A percentile compares a stretch with the other conserved stretches of the same genome.
phyloP scores from a whole-genome alignment of 192 early-diverging fungal genomes.

The Coemansia sp. region DNA sequence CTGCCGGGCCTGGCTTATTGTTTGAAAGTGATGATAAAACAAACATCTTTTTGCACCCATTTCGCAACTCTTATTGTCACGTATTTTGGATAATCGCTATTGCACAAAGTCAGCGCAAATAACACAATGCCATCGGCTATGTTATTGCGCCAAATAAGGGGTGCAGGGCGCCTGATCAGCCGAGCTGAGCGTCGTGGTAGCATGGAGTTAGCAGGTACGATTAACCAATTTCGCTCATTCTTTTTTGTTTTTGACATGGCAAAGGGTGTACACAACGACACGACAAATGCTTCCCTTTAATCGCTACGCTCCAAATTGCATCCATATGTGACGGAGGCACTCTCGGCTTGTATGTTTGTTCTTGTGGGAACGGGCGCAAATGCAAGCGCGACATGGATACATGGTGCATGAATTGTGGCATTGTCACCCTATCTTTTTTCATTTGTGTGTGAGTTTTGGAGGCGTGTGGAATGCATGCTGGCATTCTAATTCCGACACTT shows the following conservation, averaged over 20 bases:
- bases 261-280: not conserved
- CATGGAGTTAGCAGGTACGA: not conserved
- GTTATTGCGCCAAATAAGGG: slow-evolving; percentile 8
- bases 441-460: not conserved
- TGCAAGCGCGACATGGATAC: slow-evolving; percentile 2
- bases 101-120: not conserved
- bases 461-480: not conserved
- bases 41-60: too few species aligned
- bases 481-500: not conserved
- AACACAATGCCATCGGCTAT: slow-evolving; percentile 1
- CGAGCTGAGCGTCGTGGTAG: not conserved
- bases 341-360: not conserved
- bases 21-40: not conserved
- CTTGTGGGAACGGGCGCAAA: slow-evolving; percentile 3
- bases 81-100: not conserved
- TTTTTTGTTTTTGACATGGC: not conserved
- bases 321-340: not conserved
- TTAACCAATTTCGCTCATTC: not conserved
- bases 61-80: not conserved
- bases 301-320: not conserved
- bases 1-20: not conserved
- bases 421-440: not conserved
- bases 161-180: slow-evolving; percentile 8
- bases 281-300: not conserved
- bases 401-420: slow-evolving; percentile 1